These are phyloP conservation scores for Eucalyptus pauciflora DNA, from an alignment of 345 rosid species.

Conservation along the genomic window DNA sequence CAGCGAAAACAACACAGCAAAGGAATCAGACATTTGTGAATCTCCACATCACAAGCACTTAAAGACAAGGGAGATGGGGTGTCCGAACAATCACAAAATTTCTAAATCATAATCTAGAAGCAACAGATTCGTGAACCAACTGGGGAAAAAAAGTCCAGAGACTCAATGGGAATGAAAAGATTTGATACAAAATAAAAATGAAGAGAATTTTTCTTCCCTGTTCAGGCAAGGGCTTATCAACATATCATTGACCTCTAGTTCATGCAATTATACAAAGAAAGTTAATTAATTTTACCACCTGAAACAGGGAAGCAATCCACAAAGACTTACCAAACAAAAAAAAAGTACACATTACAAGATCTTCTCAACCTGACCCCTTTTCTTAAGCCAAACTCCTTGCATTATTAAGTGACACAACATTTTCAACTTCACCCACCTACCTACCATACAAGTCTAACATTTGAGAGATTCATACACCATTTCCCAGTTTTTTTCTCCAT, in stretches of 20 bases:
- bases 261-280: not conserved
- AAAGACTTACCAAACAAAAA: not conserved
- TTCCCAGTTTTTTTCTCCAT: not conserved
- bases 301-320: not conserved
- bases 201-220: not conserved
- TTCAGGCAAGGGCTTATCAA: not conserved
- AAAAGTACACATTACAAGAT: not conserved
- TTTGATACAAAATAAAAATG: not conserved
- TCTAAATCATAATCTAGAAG: not conserved
- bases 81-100: not conserved
- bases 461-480: not conserved
- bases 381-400: not conserved
- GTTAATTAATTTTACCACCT: not conserved
- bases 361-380: not conserved
- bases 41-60: not conserved
- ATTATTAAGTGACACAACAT: not conserved
- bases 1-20: not conserved
- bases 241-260: not conserved
- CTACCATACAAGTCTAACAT: not conserved
- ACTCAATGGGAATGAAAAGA: not conserved
- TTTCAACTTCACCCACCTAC: not conserved
- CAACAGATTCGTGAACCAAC: not conserved
- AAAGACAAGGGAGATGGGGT: not conserved
- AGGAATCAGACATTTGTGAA: not conserved
- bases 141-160: not conserved